Evolutionary conservation across 2,329 filamentous ascomycete genomes (phyloP), one percentile per base, ranked within the genome.

Genomic region (Simplicillium sp.): DNA sequence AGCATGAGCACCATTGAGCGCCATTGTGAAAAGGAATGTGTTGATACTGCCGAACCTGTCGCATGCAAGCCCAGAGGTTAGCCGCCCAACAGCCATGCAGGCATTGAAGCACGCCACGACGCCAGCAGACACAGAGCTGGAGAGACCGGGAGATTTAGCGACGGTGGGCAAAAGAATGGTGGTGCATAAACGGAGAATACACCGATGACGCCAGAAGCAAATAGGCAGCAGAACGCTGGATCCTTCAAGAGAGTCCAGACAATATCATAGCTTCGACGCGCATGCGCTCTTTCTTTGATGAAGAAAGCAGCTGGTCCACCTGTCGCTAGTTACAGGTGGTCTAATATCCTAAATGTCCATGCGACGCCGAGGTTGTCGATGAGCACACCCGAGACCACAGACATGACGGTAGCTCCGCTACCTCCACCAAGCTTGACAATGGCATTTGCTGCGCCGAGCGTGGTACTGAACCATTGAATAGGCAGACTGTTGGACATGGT

Each of bases 401-500:
- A 39, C 42, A 48, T 42, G 34, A 47, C 25, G 16, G 44, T 46
- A 12, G 42, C 46, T 29, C 46, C 46, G 18, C 47, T 37, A 2
- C 46, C 46, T 13, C 46, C 46, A 3, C 46, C 45, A 7, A 43
- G 34, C 16, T 47, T 47, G 34, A 45, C 43, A 11, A 47, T 15
- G 11, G 44, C 45, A 35, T 48, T 48, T 13, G 46, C 46, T 1
- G 43, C 37, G 9, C 45, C 44, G 18, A 43, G 42, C 18, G 31
- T 29, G 18, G 18, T 33, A 34, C 18, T 40, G 28, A 48, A 48
- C 38, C 41, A 48, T 41, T 48, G 45, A 2, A 43, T 41, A 7
- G 45, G 46, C 9, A 45, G 44, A 7, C 31, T 42, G 15, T 42
- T 45, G 43, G 34, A 37, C 15, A 42, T 42, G 4, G 46, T 42